Evolutionary conservation across 2,329 filamentous ascomycete genomes (phyloP).

Genomic region (Paracorniculantispora psalliotae): DNA sequence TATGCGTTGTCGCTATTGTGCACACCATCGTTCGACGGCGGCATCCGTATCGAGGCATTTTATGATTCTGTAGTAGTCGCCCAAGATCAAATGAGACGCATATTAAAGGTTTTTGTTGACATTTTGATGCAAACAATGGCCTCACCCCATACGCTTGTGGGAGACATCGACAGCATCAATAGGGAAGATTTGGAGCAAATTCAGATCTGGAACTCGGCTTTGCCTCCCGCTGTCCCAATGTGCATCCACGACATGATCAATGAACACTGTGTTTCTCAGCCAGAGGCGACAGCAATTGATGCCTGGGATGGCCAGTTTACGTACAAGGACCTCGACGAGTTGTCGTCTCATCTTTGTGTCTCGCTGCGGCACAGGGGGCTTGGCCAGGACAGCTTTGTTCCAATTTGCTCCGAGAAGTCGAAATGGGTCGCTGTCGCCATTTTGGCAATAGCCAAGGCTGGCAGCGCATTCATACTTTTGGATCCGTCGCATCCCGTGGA

Average conservation of each 20-base stretch:
- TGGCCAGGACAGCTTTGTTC: slow-evolving; percentile 23
- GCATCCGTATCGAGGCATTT: neutral
- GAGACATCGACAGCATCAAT: neutral
- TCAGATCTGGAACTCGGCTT: neutral
- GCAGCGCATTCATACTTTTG: slow-evolving; percentile 40
- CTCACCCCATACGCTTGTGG: neutral
- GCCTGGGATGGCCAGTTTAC: slow-evolving; percentile 43
- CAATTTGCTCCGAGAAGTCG: slow-evolving; percentile 26
- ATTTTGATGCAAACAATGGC: neutral
- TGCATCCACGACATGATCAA: neutral
- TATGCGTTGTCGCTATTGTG: neutral
- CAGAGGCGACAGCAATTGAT: slow-evolving; percentile 30
- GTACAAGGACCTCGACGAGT: slow-evolving; percentile 23
- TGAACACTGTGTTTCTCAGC: neutral
- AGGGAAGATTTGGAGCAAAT: neutral
- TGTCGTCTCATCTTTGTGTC: neutral
- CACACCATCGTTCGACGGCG: neutral
- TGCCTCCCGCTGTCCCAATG: neutral
- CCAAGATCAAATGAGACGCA: neutral
- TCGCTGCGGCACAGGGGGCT: slow-evolving; percentile 20
- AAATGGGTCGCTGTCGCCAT: slow-evolving; percentile 25
- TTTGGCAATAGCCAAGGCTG: slow-evolving; percentile 38
- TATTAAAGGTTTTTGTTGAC: neutral
- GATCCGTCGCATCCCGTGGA: slow-evolving; percentile 23
- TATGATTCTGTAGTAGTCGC: neutral